Evolutionary conservation across 176 grass and related monocot genomes (phyloP), one percentile per base, ranked within the genome.

Genomic region (Musa schizocarpa): DNA sequence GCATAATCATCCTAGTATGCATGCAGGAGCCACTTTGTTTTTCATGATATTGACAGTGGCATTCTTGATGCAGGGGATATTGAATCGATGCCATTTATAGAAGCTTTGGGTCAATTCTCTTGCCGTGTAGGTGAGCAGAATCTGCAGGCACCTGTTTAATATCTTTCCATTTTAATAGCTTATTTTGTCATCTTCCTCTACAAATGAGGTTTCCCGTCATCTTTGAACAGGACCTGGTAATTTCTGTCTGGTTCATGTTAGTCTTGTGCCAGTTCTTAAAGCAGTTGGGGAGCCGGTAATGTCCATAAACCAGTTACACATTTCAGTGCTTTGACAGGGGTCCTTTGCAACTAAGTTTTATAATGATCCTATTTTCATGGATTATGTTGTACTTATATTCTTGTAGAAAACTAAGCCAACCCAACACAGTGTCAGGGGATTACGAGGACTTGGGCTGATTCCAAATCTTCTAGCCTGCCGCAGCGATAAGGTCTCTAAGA

Each of bases 341-440:
- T 61, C 17, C 5, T 25, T 14, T 68, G 57, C 65, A 0, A 2
- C 65, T 68, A 23, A 25, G 13, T 7, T 17, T 19, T 16, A 48
- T 34, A 29, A 26, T 68, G 13, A 25, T 29, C 65, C 7, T 29
- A 34, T 25, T 34, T 29, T 49, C 23, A 68, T 29, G 27, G 11
- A 25, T 29, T 13, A 68, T 16, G 8, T 34, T 81, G 65, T 67
- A 74, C 55, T 59, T 53, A 26, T 68, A 74, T 80, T 81, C 74
- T 19, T 82, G 43, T 76, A 97, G 93, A 97, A 97, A 90, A 97
- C 93, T 72, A 97, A 97, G 69, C 93, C 93, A 75, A 97, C 93
- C 13, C 93, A 97, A 57, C 93, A 97, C 72, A 97, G 93, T 70
- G 93, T 97, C 71, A 79, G 88, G n/a, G 79, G 84, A 2, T 82